Conservation (phyloP, 345 rosid species). For the Noccaea caerulescens region DNA sequence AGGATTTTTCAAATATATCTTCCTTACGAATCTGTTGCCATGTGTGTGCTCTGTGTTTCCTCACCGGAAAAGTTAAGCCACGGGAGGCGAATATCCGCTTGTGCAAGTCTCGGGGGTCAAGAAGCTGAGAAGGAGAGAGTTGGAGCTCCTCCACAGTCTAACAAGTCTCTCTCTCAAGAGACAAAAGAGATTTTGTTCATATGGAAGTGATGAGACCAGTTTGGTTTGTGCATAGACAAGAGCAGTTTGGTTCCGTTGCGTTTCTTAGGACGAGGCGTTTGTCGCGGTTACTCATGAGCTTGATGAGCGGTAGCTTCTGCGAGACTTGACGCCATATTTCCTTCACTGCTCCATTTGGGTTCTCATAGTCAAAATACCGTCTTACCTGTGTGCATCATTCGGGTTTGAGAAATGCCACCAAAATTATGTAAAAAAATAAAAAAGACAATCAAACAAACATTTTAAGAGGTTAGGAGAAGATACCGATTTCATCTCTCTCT, state of each 20-base stretch:
- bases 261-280: slow-evolving; percentile 70
- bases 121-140: slow-evolving; percentile 20
- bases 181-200: slow-evolving; percentile 11
- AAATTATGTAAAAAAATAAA: neutral
- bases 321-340: slow-evolving; percentile 91
- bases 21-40: slow-evolving; percentile 32
- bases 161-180: slow-evolving; percentile 31
- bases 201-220: slow-evolving; percentile 56
- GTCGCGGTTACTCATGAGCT: slow-evolving; percentile 82
- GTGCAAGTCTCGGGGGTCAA: slow-evolving; percentile 12
- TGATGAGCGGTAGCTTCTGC: slow-evolving; percentile 82
- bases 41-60: slow-evolving; percentile 18
- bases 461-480: neutral
- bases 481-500: slow-evolving; percentile 74
- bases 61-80: slow-evolving; percentile 11
- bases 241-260: slow-evolving; percentile 62
- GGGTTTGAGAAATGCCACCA: slow-evolving; percentile 12
- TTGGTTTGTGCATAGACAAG: slow-evolving; percentile 78
- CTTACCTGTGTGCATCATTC: slow-evolving; percentile 62
- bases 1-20: slow-evolving; percentile 24
- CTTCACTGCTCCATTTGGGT: slow-evolving; percentile 76
- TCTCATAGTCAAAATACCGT: slow-evolving; percentile 59
- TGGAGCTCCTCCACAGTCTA: slow-evolving; percentile 24
- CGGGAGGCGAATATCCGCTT: slow-evolving; percentile 3
- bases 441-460: neutral